These are phyloP conservation scores for Porcisia deanei DNA, from an alignment of 208 protist species.

Conservation along the genomic window DNA sequence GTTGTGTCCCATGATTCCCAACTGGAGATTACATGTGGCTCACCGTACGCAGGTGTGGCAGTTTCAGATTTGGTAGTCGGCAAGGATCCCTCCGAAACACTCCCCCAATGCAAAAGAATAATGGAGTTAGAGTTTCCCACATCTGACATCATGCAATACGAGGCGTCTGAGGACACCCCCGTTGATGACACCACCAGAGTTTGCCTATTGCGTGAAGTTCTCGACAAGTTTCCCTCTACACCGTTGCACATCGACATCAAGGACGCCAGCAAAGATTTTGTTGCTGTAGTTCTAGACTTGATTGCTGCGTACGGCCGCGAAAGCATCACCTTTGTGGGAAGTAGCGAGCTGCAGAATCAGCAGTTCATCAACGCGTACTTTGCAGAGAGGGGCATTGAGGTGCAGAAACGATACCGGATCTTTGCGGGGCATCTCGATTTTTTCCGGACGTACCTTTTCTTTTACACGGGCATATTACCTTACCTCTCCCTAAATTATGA, in stretches of 20 bases:
- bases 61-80: conserved; percentile 59
- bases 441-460: conserved; percentile 51
- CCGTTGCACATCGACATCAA: conserved; percentile 85
- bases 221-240: conserved; percentile 52
- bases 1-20: conserved; percentile 70
- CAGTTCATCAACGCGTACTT: conserved; percentile 60
- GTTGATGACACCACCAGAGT: conserved; percentile 60
- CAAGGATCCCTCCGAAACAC: conserved; percentile 33
- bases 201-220: conserved; percentile 74
- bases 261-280: conserved; percentile 43
- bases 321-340: conserved; percentile 67
- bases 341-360: conserved; percentile 51
- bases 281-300: conserved; percentile 54
- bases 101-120: conserved; percentile 52
- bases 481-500: conserved; percentile 60
- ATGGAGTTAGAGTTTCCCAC: conserved; percentile 73
- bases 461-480: conserved; percentile 69
- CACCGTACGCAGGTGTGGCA: conserved; percentile 24
- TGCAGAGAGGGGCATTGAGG: conserved; percentile 27
- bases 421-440: conserved; percentile 55
- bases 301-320: conserved; percentile 59
- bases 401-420: conserved; percentile 53
- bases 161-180: conserved; percentile 43
- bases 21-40: conserved; percentile 52
- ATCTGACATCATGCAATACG: conserved; percentile 33